Base-by-base conservation (phyloP, 1,284 basidiomycete species). In the Fomitopsis palustris region DNA sequence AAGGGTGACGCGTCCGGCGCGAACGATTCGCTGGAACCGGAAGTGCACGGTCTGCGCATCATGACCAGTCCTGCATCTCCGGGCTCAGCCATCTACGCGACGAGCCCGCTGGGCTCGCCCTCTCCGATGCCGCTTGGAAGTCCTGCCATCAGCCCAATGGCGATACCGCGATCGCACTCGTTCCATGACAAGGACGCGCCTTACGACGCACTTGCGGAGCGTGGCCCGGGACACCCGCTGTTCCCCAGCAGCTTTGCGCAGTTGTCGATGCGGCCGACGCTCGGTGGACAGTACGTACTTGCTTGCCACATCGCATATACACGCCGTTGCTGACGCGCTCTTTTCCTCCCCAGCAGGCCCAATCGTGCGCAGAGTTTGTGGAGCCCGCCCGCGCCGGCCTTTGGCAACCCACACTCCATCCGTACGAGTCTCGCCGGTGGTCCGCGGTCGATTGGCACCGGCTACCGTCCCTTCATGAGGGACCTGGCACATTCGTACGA, bases 181-280 rank as follows among this genome's bases (percentile, higher is more conserved):
- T 59, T 19, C 17, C 47, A 58, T 56, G 61, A 66, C 35, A 57
- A 52, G 33, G 69, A 71, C 42, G n/a, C 60, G 42, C 61, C 66
- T 25, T 72, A 72, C 58, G 71, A 72, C 55, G 62, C 69, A 12
- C 62, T 67, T 38, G 80, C 77, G 14, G 84, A 87, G 65, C 79
- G 86, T 16, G 74, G 72, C 0, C 81, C 84, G 1, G 86, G 86
- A 0, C 81, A 84, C 62, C 87, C 88, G 9, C 72, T 89, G 12
- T 90, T 90, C 72, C 86, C 84, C 23, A 72, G 70, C 61, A 71
- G 65, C 68, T 90, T 90, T 71, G 81, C 87, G 41, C 78, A 81
- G 58, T 72, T 90, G 61, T 79, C 82, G 27, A 64, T 78, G 21
- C 79, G 78, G 27, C 86, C 86, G 38, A 86, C 85, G 14, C 71